A percentile compares a stretch with the other conserved stretches of the same genome.
Evolutionary conservation across 1,139 yeast species (phyloP).

Genomic region (Sugiyamaella paludigena): DNA sequence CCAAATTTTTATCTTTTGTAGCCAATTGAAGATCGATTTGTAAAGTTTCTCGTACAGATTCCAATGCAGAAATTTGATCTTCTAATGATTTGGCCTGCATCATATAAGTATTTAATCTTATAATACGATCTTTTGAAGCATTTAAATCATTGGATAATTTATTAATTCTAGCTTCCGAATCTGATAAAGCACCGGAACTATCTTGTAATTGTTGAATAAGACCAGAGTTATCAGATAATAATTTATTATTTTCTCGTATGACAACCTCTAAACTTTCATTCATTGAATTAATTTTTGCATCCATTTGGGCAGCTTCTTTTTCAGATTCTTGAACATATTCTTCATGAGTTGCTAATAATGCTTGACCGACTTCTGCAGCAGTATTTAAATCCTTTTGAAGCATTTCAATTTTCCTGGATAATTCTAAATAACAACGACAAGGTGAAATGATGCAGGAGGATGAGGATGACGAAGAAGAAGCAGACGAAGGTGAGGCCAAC

Average conservation of each 20-base stretch:
- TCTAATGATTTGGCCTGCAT: constrained; percentile 24
- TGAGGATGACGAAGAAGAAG: constrained; percentile 4
- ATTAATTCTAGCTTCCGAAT: constrained; percentile 21
- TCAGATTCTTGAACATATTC: constrained; percentile 19
- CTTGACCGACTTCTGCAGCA: constrained; percentile 34
- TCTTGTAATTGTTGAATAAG: constrained; percentile 24
- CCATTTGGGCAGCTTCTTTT: constrained; percentile 21
- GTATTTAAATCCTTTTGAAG: constrained; percentile 27
- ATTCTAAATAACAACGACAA: constrained; percentile 20
- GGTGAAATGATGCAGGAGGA: too few species aligned
- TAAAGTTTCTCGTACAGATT: constrained; percentile 24
- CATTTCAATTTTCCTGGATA: constrained; percentile 18
- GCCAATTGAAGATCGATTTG: constrained; percentile 23
- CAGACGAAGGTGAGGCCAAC: background rate
- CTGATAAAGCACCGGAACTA: constrained; percentile 21
- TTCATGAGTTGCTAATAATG: constrained; percentile 26
- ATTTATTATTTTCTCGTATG: constrained; percentile 17
- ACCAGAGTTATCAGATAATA: constrained; percentile 23
- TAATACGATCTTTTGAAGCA: constrained; percentile 21
- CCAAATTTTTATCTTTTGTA: constrained; percentile 22
- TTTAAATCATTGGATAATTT: constrained; percentile 19
- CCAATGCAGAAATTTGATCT: constrained; percentile 25
- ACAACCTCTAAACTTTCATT: constrained; percentile 20
- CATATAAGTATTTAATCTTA: constrained; percentile 20
- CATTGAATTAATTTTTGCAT: constrained; percentile 20